Base-by-base conservation (phyloP, 1,284 basidiomycete genomes). In the Fomitopsis pinicola region DNA sequence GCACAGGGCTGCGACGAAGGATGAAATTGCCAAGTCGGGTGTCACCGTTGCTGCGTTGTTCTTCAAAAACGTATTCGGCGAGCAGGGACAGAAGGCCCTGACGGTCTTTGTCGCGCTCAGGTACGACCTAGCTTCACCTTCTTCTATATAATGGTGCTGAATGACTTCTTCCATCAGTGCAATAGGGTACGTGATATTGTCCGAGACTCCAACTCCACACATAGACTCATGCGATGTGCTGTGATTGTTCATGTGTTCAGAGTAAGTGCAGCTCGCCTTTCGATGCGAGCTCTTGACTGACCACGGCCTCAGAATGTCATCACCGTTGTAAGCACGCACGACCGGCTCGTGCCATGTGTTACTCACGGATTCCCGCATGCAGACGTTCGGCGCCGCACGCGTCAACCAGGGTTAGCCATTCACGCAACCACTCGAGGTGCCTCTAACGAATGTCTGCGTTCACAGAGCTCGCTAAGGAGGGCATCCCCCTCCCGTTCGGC, bases 31-130 rank as follows among this genome's bases (percentile, higher is more conserved):
- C 15, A 75, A 74, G 15, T 83, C 83, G 33, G 79, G 83, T 3
- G 78, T 81, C 42, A 85, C 87, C 30, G 80, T 88, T 40, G 88
- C 87, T 7, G 85, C 87, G 0, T 68, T 89, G 44, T 89, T 88
- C 73, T 90, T 91, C 71, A 76, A 83, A 40, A 89, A 89, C 66
- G 71, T 91, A 1, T 90, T 83, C 68, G 88, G 88, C 0, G 73
- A 79, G 5, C 70, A 76, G 6, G 82, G 83, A 3, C 86, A 88
- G 67, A 80, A 78, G 70, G 87, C 86, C 14, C 73, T 91, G 26
- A 87, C 85, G 59, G 77, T 80, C 1, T 79, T 89, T 55, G 84
- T 90, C 42, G 82, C 87, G 1, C 68, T 90, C 58, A 72, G 69
- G 68, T 71, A 44, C 57, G 62, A 36, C 12, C n/a, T 22, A 3